Percentiles rank a stretch among this genome's conserved stretches.
phyloP scores from a whole-genome alignment of 1,284 basidiomycete species.

The Ustilago vetiveriae region DNA sequence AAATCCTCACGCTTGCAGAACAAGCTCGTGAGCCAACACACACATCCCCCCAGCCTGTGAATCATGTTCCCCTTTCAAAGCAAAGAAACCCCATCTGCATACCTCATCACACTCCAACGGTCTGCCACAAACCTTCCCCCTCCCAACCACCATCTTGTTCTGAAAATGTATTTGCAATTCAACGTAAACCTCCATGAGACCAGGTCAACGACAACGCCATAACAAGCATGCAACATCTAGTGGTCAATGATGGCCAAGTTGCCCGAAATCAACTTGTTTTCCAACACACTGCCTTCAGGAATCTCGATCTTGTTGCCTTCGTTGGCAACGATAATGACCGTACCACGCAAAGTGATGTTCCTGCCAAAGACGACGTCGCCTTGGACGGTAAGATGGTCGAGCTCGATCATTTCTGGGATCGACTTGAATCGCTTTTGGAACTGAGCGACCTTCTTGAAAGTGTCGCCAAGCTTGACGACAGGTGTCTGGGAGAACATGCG shows the following conservation, averaged over 20 bases:
- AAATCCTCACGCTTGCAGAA: too few relatives aligned
- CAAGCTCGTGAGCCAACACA: too few relatives aligned
- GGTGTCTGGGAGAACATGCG: conserved; percentile 81
- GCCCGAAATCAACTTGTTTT: conserved; percentile 75
- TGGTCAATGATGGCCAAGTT: conserved; percentile 68
- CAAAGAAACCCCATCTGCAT: neutral
- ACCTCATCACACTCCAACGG: too few relatives aligned
- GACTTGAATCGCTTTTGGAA: conserved; percentile 98
- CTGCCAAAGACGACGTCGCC: conserved; percentile 96
- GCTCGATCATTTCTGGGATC: conserved; percentile 82
- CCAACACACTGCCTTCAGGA: conserved; percentile 91
- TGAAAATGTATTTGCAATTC: too few relatives aligned
- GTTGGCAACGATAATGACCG: conserved; percentile 78
- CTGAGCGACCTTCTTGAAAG: conserved; percentile 83
- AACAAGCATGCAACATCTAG: conserved; percentile 25
- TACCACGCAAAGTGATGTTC: conserved; percentile 76
- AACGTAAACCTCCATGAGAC: neutral
- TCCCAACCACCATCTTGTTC: too few relatives aligned
- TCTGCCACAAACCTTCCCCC: too few relatives aligned
- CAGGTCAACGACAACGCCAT: neutral
- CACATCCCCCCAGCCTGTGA: too few relatives aligned
- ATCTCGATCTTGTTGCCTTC: conserved; percentile 95
- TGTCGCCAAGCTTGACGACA: conserved; percentile 94
- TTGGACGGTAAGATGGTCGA: conserved; percentile 95
- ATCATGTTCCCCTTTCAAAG: too few relatives aligned